Evolutionary conservation across 176 grass and related monocot genomes (phyloP).

Genomic region (Aegilops longissima): DNA sequence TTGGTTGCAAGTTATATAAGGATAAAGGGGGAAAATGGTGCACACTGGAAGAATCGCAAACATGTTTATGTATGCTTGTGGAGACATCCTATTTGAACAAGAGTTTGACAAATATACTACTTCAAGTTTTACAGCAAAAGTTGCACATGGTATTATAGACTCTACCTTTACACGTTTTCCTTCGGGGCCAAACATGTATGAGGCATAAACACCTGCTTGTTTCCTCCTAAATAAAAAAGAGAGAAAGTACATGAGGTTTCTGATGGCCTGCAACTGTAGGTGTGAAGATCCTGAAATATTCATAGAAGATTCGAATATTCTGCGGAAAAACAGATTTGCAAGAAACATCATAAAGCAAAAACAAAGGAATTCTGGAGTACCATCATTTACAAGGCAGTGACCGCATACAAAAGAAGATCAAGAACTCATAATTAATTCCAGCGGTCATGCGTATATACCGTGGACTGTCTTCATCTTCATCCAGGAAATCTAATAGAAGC

Average conservation of each 20-base stretch:
- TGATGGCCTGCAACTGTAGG: background rate
- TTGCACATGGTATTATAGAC: background rate
- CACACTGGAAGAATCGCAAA: background rate
- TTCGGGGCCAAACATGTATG: constrained; percentile 83
- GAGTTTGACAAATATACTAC: background rate
- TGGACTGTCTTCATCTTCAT: constrained; percentile 75
- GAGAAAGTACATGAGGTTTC: constrained; percentile 18
- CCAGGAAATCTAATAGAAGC: constrained; percentile 92
- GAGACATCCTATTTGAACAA: background rate
- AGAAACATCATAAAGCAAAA: constrained; percentile 13
- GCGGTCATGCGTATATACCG: constrained; percentile 40
- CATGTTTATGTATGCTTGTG: background rate
- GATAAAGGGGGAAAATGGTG: background rate
- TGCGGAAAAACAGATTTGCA: background rate
- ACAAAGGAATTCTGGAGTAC: background rate
- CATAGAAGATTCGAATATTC: background rate
- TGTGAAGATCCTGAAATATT: constrained; percentile 10
- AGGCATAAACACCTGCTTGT: constrained; percentile 87
- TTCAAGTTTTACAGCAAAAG: background rate
- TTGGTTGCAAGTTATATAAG: background rate
- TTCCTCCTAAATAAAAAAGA: constrained; percentile 66
- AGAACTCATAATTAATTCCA: background rate
- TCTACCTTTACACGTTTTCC: constrained; percentile 88
- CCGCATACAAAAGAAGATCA: background rate
- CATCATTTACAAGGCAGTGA: background rate